phyloP scores from a whole-genome alignment of 2,329 filamentous ascomycete genomes.

The Penicillium sp. region DNA sequence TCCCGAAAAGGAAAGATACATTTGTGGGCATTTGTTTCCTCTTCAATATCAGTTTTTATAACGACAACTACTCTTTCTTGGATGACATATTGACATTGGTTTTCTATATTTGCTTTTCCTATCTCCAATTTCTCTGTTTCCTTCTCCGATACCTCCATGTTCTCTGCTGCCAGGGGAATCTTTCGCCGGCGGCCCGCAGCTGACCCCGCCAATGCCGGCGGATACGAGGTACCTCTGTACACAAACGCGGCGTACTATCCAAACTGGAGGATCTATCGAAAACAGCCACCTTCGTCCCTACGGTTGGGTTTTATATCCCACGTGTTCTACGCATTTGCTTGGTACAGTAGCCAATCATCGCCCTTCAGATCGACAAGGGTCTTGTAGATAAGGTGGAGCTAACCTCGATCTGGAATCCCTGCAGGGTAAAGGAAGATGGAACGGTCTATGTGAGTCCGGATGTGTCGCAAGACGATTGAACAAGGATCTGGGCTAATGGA shows the following conservation, averaged over 20 bases:
- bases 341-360: constrained; percentile 36
- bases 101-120: neutral
- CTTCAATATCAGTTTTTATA: neutral
- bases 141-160: constrained; percentile 6
- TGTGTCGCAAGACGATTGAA: neutral
- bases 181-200: constrained; percentile 17
- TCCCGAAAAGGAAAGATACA: constrained; percentile 19
- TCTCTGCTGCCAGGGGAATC: constrained; percentile 16
- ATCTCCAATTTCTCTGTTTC: neutral
- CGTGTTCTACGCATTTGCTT: constrained; percentile 77
- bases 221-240: constrained; percentile 37
- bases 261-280: constrained; percentile 68
- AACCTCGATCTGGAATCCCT: constrained; percentile 22
- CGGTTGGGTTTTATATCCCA: constrained; percentile 73
- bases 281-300: constrained; percentile 66
- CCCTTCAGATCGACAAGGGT: neutral
- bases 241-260: constrained; percentile 78
- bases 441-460: constrained; percentile 62
- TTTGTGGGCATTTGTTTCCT: constrained; percentile 1
- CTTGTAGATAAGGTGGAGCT: constrained; percentile 21
- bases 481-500: constrained; percentile 3
- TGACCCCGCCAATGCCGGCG: constrained; percentile 15
- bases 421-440: constrained; percentile 64
- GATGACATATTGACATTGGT: neutral
- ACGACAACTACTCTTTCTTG: neutral